Percentiles rank a stretch among this genome's conserved stretches.
These are phyloP conservation scores for Lodderomyces parapsilosis DNA, from an alignment of 1,139 yeast species.

Conservation along the genomic window DNA sequence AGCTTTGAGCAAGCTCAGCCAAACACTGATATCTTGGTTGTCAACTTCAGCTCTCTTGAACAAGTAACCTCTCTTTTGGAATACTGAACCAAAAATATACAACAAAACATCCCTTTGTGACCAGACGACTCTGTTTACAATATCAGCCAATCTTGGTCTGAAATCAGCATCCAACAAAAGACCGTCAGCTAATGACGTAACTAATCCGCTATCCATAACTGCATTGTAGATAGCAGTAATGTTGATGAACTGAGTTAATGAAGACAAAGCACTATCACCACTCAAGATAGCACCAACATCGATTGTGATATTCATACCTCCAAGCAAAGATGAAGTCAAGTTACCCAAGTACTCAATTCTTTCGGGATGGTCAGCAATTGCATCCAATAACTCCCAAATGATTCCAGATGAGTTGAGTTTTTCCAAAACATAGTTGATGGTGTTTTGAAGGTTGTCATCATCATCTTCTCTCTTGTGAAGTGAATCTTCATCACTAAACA, in stretches of 20 bases:
- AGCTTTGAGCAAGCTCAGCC: slow-evolving; percentile 2
- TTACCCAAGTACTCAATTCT: slow-evolving; percentile 31
- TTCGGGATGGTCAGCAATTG: slow-evolving; percentile 31
- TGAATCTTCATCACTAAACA: slow-evolving; percentile 7
- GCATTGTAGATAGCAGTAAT: slow-evolving; percentile 22
- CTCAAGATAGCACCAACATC: slow-evolving; percentile 1
- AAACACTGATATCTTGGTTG: neutral
- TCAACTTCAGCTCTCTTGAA: slow-evolving; percentile 22
- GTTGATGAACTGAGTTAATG: slow-evolving; percentile 18
- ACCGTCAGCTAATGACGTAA: slow-evolving; percentile 34
- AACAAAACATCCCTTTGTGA: slow-evolving; percentile 29
- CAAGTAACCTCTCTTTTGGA: slow-evolving; percentile 20
- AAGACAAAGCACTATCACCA: slow-evolving; percentile 3
- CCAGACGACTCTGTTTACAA: slow-evolving; percentile 31
- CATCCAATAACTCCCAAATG: slow-evolving; percentile 36
- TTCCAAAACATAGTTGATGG: slow-evolving; percentile 23
- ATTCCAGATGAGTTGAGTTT: slow-evolving; percentile 38
- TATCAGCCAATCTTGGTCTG: slow-evolving; percentile 37
- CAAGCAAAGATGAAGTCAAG: slow-evolving; percentile 23
- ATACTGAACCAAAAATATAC: slow-evolving; percentile 24
- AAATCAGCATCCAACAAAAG: slow-evolving; percentile 34
- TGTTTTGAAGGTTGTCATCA: slow-evolving; percentile 19
- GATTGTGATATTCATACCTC: slow-evolving; percentile 13
- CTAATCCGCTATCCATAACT: slow-evolving; percentile 35
- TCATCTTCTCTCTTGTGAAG: slow-evolving; percentile 7